A percentile compares a stretch with the other conserved stretches of the same genome.
Evolutionary conservation across 2,329 filamentous ascomycete genomes (phyloP).

Genomic region (Kalaharituber pfeilii): DNA sequence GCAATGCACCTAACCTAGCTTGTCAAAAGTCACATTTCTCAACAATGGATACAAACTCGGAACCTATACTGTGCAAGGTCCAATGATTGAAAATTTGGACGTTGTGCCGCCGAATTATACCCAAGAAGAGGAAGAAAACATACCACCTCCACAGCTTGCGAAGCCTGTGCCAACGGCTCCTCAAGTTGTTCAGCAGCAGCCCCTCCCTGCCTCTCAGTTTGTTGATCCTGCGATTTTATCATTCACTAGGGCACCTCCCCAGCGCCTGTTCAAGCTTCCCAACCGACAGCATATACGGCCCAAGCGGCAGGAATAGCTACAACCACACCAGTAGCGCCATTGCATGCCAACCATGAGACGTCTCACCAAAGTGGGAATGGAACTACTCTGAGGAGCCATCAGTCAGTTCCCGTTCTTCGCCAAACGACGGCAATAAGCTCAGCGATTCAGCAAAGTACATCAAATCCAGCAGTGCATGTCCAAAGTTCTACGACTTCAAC

Average conservation of each 20-base stretch:
- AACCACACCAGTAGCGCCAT: not conserved
- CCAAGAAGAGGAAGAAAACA: constrained; percentile 2
- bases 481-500: not conserved
- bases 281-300: constrained; percentile 3
- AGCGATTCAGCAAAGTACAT: not conserved
- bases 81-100: constrained; percentile 42
- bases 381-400: constrained; percentile 9
- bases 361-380: constrained; percentile 5
- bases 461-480: not conserved
- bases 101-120: constrained; percentile 27
- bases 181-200: constrained; percentile 3
- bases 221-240: constrained; percentile 23
- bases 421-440: not conserved
- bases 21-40: constrained; percentile 34
- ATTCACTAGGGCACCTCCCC: constrained; percentile 14
- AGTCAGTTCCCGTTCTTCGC: not conserved
- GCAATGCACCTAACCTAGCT: constrained; percentile 30
- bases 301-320: constrained; percentile 1
- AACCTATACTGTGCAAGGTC: constrained; percentile 39
- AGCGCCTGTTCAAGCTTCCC: not conserved
- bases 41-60: constrained; percentile 37
- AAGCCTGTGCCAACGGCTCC: not conserved
- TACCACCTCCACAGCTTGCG: not conserved
- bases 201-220: constrained; percentile 9
- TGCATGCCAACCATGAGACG: constrained; percentile 2